Base-by-base conservation (phyloP, 192 early-diverging fungal genomes). In the Coemansia guatemalensis region DNA sequence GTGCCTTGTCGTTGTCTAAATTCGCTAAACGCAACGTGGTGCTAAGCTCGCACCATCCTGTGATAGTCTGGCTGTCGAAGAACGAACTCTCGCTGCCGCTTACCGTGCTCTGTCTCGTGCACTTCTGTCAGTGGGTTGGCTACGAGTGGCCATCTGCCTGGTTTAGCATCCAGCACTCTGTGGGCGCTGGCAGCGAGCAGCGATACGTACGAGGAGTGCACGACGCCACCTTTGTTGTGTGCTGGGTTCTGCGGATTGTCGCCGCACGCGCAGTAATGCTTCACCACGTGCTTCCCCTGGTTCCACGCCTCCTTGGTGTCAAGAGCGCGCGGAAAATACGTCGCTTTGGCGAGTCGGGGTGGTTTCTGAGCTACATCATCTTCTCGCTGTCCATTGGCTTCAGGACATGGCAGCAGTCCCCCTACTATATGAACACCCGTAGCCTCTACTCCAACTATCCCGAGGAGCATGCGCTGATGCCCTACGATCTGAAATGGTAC, bases 231-330 rank as follows among this genome's bases (percentile, higher is more conserved):
- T 87, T 89, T 65, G 82, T 90, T 5, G 54, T 53, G 26, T 86
- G 86, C 68, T 90, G 88, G 88, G 71, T 89, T 24, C 62, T 89
- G 12, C 78, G 79, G 47, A 86, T 89, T 23, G 87, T 89, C 11
- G 85, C 86, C 20, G 58, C 86, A 9, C 85, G 90, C 14, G 84
- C 85, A 0, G 23, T 75, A 11, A 62, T 85, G 52, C 82, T 90
- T 82, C 82, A 71, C 55, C 64, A 75, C 27, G 41, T 78, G 25
- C 21, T 74, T 48, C 73, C 73, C 1, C 35, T 56, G 11, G 32
- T 78, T 49, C 58, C 75, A 4, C 58, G 54, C 21, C 50, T 44
- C n/a, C 29, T 74, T 52, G 59, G 65, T 5, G 61, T 83, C 24
- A 55, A 29, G 32, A 68, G 47, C 35, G 49, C 47, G 5, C 58